These are phyloP conservation scores for Sistotremastrum niveocremeum DNA, from an alignment of 768 basidiomycete genomes.

Conservation along the genomic window DNA sequence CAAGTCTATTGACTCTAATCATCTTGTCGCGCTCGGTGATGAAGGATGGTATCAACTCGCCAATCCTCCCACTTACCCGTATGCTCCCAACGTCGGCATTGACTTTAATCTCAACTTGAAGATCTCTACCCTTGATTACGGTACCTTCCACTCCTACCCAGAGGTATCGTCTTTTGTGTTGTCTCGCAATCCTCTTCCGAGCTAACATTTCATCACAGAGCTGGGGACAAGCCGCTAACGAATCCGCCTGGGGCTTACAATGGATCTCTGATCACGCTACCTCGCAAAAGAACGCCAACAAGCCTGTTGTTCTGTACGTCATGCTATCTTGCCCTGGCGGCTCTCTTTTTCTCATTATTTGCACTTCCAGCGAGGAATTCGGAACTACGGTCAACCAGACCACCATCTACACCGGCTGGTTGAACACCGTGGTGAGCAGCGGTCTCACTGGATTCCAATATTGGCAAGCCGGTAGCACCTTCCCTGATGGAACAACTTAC, in stretches of 20 bases:
- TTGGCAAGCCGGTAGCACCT: too few relatives aligned
- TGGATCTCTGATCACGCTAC: conserved; percentile 15
- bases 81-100: conserved; percentile 12
- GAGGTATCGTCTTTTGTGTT: background rate
- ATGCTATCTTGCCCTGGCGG: too few relatives aligned
- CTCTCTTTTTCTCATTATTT: background rate
- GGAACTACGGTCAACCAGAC: conserved; percentile 36
- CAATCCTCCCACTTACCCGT: conserved; percentile 11
- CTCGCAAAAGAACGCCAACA: conserved; percentile 22
- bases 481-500: too few relatives aligned
- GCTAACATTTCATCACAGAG: background rate
- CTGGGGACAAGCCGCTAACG: conserved; percentile 8
- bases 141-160: conserved; percentile 13
- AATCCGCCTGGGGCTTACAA: conserved; percentile 3
- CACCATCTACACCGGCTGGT: conserved; percentile 42
- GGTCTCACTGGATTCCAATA: conserved; percentile 32
- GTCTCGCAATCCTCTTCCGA: background rate
- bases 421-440: conserved; percentile 32
- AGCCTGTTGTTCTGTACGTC: conserved; percentile 38
- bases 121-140: conserved; percentile 13
- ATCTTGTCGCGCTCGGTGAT: conserved; percentile 15
- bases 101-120: conserved; percentile 10
- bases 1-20: conserved; percentile 15
- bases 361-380: conserved; percentile 34
- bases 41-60: conserved; percentile 13